Evolutionary conservation across 2,329 filamentous ascomycete genomes (phyloP), one percentile per base, ranked within the genome.

Genomic region (Alternaria gansuensis): DNA sequence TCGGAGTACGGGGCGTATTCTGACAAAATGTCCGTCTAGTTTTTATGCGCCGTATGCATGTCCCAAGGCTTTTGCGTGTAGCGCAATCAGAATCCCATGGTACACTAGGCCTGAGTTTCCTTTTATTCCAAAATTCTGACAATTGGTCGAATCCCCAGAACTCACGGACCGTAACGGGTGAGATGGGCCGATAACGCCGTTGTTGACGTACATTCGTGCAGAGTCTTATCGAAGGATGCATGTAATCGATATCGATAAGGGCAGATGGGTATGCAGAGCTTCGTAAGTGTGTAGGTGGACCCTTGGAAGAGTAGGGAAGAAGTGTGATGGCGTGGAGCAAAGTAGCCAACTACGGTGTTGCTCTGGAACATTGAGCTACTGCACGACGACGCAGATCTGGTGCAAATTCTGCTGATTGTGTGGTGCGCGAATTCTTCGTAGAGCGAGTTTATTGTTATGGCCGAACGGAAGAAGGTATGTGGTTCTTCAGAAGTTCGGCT

Each of bases 281-380:
- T 39, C 36, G 26, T 41, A 29, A 28, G 34, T 29, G 17, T 39
- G 37, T 17, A 40, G 33, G 41, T 53, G 29, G 34, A 48, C 4
- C 36, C 9, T 13, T 39, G 10, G 34, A 24, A 9, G 28, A 28
- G 51, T 55, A 24, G 39, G 21, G 39, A 39, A 46, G 39, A 39
- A 46, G 2, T 9, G 13, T 51, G 52, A 51, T 26, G 56, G 51
- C 36, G 48, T 62, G 53, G 59, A 59, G 48, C 14, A 53, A 26
- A 45, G 6, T 23, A 21, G 34, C 24, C 40, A 33, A 48, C 17
- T n/a, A 14, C n/a, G 6, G 3, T 8, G 14, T 37, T 23, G 53
- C 60, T 65, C 62, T 60, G 36, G 59, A 64, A 60, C 29, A 11
- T 21, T 17, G 17, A 8, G 31, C 57, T 62, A 58, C 51, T 62